These are phyloP conservation scores for Ganoderma sp. DNA, from an alignment of 1,284 basidiomycete genomes.

Conservation along the genomic window DNA sequence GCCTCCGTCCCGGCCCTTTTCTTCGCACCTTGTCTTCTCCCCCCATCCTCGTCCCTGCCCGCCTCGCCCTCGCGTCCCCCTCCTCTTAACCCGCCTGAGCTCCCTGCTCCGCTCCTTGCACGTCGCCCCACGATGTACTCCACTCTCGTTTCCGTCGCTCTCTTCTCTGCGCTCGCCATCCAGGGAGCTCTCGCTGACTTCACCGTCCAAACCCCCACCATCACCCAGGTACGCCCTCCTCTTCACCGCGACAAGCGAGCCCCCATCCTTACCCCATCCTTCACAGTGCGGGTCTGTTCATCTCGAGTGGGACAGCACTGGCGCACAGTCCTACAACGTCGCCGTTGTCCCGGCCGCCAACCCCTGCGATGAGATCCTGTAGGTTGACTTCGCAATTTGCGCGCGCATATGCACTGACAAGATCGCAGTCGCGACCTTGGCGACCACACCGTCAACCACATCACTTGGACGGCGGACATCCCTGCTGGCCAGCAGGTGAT, in stretches of 20 bases:
- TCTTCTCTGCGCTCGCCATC: slow-evolving; percentile 64
- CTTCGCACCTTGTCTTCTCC: slow-evolving; percentile 31
- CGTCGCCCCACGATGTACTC: slow-evolving; percentile 62
- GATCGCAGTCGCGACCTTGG: slow-evolving; percentile 59
- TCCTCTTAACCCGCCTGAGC: slow-evolving; percentile 32
- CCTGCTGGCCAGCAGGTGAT: slow-evolving; percentile 55
- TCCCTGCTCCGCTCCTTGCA: slow-evolving; percentile 38
- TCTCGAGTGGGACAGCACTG: slow-evolving; percentile 59
- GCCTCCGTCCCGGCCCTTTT: slow-evolving; percentile 29
- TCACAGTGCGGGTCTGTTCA: slow-evolving; percentile 58
- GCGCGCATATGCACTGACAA: neutral
- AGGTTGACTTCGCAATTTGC: slow-evolving; percentile 35
- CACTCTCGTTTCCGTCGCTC: slow-evolving; percentile 74
- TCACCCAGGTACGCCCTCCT: slow-evolving; percentile 56
- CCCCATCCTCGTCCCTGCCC: slow-evolving; percentile 34
- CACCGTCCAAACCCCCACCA: slow-evolving; percentile 53
- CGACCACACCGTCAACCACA: slow-evolving; percentile 51
- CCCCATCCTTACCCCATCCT: slow-evolving; percentile 9
- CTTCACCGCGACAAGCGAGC: slow-evolving; percentile 2
- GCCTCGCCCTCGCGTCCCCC: slow-evolving; percentile 27
- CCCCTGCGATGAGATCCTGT: slow-evolving; percentile 67
- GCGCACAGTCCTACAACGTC: slow-evolving; percentile 62
- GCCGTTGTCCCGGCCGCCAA: slow-evolving; percentile 57
- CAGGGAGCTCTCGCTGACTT: slow-evolving; percentile 60
- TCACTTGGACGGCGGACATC: slow-evolving; percentile 56